Conservation (phyloP, 148 eudicot species). For the Simmondsia chinensis region DNA sequence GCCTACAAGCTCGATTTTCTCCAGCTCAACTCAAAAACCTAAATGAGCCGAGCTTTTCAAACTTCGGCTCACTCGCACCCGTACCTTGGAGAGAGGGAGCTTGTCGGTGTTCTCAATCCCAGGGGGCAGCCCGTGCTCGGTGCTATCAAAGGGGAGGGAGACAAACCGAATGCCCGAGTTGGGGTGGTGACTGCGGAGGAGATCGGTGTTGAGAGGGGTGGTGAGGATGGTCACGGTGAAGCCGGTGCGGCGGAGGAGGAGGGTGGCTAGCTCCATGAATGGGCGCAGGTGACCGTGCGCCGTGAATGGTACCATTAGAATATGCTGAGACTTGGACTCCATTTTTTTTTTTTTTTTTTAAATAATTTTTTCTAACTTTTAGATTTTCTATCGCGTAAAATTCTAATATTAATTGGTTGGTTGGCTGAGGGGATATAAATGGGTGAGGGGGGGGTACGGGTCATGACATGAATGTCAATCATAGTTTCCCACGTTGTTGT, state of each 20-base stretch:
- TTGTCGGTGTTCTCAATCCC: slow-evolving; percentile 33
- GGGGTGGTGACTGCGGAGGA: slow-evolving; percentile 10
- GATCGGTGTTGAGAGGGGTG: slow-evolving; percentile 7
- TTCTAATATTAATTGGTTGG: too few species aligned
- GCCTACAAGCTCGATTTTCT: too few species aligned
- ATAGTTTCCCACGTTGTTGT: too few species aligned
- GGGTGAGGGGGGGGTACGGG: too few species aligned
- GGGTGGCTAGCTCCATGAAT: slow-evolving; percentile 50
- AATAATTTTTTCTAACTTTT: too few species aligned
- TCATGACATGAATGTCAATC: too few species aligned
- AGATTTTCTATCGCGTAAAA: too few species aligned
- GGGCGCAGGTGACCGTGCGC: slow-evolving; percentile 73
- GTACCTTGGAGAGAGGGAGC: slow-evolving; percentile 23
- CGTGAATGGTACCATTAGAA: slow-evolving; percentile 58
- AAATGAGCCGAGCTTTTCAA: too few species aligned
- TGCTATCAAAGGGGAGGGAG: slow-evolving; percentile 34
- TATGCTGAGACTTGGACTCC: slow-evolving; percentile 18
- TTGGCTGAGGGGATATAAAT: too few species aligned
- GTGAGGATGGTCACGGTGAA: slow-evolving; percentile 33
- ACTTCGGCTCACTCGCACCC: too few species aligned
- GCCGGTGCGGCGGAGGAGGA: slow-evolving; percentile 16
- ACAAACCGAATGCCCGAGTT: slow-evolving; percentile 20
- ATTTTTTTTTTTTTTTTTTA: slow-evolving; percentile 4
- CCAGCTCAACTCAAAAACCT: too few species aligned
- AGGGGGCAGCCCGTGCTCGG: slow-evolving; percentile 37